phyloP scores from a whole-genome alignment of 2,329 filamentous ascomycete species.

The Clarireedia monteithiana region DNA sequence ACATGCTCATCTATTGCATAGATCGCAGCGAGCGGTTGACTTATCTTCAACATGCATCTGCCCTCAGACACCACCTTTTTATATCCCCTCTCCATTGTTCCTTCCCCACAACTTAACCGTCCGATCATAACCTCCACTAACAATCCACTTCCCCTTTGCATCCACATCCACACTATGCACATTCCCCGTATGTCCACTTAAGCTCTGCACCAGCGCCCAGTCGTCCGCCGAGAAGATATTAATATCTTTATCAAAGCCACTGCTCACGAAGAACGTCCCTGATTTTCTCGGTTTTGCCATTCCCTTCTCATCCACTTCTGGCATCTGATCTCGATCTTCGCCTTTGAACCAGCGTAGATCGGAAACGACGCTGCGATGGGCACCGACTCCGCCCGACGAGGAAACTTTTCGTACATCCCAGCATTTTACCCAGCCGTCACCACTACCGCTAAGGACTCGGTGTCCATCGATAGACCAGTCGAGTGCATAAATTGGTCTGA shows the following conservation, averaged over 20 bases:
- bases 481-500: slow-evolving; percentile 85
- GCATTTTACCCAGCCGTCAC: slow-evolving; percentile 93
- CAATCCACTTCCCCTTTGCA: slow-evolving; percentile 81
- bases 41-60: too few species aligned
- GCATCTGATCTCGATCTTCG: slow-evolving; percentile 61
- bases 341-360: slow-evolving; percentile 94
- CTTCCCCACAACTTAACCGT: slow-evolving; percentile 95
- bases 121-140: slow-evolving; percentile 86
- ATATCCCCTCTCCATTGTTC: slow-evolving; percentile 51
- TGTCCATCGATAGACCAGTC: slow-evolving; percentile 92
- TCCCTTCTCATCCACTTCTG: slow-evolving; percentile 58
- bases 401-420: slow-evolving; percentile 93
- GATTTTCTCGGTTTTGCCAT: slow-evolving; percentile 68
- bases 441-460: slow-evolving; percentile 85
- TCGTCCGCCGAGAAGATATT: slow-evolving; percentile 96
- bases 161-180: slow-evolving; percentile 88
- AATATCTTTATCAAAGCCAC: slow-evolving; percentile 90
- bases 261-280: slow-evolving; percentile 83
- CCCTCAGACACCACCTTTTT: too few species aligned
- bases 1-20: too few species aligned
- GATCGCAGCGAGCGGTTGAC: too few species aligned
- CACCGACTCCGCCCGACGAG: slow-evolving; percentile 76
- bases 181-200: slow-evolving; percentile 86
- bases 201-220: slow-evolving; percentile 80
- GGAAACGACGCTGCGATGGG: slow-evolving; percentile 84